Evolutionary conservation across 257 asterid genomes (phyloP), one percentile per base, ranked within the genome.

Genomic region (Petunia axillaris): DNA sequence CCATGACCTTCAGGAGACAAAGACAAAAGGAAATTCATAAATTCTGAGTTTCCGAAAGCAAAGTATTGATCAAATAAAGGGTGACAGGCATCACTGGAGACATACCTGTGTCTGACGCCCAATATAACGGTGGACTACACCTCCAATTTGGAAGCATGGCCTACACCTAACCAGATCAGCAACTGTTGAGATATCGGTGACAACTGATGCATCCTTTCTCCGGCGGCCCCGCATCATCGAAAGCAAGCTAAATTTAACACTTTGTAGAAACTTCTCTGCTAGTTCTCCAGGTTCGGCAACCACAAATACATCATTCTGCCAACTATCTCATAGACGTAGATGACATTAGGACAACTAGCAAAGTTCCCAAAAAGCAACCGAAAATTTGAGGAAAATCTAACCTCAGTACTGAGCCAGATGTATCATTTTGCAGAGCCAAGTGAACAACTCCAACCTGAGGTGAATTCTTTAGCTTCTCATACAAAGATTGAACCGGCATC

Each of bases 251-350:
- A 88, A 92, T 82, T 95, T 95, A 74, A 93, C 97, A 83, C 90
- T 87, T 88, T 90, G 97, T 81, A 95, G 89, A 89, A 95, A 95
- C 85, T 93, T 91, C 71, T 93, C 97, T 6, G 99, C 99, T 75
- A 88, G 87, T 84, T 93, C 99, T 79, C 99, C 98, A 68, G 99
- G 99, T 85, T 95, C 99, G 35, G 98, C 99, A 80, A 95, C 98
- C 87, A 95, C 99, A 82, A 93, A 95, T 74, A 95, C 99, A 84
- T 95, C 99, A 82, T 95, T 95, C 91, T 93, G 98, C 99, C 98
- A 95, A 85, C 99, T 95, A 84, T 44, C 84, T 15, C 46, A 38
- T 53, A 64, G 76, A 80, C 10, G 81, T 40, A 48, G 83, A 81
- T 46, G 15, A 80, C 74, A 65, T 84, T 77, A 80, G 82, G 84